A percentile compares a stretch with the other conserved stretches of the same genome.
Conservation (phyloP, 2,329 filamentous ascomycete species). For the Triangularia setosa region DNA sequence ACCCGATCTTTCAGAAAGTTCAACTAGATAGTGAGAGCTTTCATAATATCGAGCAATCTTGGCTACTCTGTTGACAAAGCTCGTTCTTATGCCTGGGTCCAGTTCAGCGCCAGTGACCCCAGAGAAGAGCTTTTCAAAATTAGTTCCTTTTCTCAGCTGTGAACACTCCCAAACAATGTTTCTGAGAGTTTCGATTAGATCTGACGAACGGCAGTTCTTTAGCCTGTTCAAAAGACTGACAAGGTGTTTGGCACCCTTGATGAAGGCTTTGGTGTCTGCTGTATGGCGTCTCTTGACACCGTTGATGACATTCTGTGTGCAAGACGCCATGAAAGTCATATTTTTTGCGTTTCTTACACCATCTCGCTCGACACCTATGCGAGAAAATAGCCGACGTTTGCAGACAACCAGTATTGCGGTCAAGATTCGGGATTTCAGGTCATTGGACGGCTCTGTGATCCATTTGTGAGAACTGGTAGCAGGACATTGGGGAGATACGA, state of each 20-base stretch:
- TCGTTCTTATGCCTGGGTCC: neutral
- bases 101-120: neutral
- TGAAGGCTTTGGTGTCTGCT: conserved; percentile 6
- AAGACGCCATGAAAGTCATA: neutral
- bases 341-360: neutral
- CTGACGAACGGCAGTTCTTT: conserved; percentile 3
- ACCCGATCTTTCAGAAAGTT: conserved; percentile 30
- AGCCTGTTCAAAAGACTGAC: neutral
- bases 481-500: neutral
- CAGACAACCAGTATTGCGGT: conserved; percentile 16
- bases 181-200: neutral
- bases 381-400: conserved; percentile 12
- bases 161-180: conserved; percentile 4
- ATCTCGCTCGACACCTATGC: conserved; percentile 4
- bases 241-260: neutral
- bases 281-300: neutral
- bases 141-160: neutral
- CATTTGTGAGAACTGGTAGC: neutral
- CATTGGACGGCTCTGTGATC: neutral
- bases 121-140: conserved; percentile 7
- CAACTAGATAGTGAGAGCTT: conserved; percentile 32
- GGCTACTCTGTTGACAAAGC: conserved; percentile 22
- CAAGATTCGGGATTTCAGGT: conserved; percentile 5
- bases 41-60: conserved; percentile 38
- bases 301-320: neutral